Evolutionary conservation across 1,284 basidiomycete genomes (phyloP).

Genomic region (Ceratobasidium sp.): DNA sequence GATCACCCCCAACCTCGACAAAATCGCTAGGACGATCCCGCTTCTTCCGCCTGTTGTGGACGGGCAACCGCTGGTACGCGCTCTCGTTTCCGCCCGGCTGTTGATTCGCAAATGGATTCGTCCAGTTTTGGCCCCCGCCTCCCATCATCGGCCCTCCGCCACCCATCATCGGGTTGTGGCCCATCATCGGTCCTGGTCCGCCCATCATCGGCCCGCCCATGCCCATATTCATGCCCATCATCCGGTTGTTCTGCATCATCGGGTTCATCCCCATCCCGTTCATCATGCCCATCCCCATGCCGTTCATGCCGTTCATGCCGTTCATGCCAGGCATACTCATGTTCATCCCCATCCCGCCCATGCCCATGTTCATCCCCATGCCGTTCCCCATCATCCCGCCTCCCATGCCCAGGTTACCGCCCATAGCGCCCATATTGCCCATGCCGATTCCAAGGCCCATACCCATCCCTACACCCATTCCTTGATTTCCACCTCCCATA

Average conservation of each 20-base stretch:
- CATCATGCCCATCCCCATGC: constrained; percentile 51
- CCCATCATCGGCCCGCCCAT: constrained; percentile 30
- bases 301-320: constrained; percentile 54
- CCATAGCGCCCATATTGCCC: constrained; percentile 45
- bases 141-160: constrained; percentile 17
- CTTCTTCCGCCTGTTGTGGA: constrained; percentile 83
- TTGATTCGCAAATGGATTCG: constrained; percentile 68
- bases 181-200: constrained; percentile 32
- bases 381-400: constrained; percentile 24
- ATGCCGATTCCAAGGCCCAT: constrained; percentile 37
- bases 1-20: constrained; percentile 74
- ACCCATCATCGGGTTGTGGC: constrained; percentile 35
- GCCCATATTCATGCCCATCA: constrained; percentile 40
- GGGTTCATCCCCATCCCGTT: constrained; percentile 38
- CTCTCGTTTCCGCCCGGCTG: constrained; percentile 77
- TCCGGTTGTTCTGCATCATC: constrained; percentile 35
- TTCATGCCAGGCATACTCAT: constrained; percentile 14
- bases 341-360: constrained; percentile 21
- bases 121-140: constrained; percentile 33
- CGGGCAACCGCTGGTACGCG: constrained; percentile 83
- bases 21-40: constrained; percentile 86
- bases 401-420: constrained; percentile 44
- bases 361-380: constrained; percentile 37
- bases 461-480: constrained; percentile 24
- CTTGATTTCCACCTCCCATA: constrained; percentile 37